Conservation (phyloP, 495 filamentous ascomycete genomes). For the Schizothecium vesticola region DNA sequence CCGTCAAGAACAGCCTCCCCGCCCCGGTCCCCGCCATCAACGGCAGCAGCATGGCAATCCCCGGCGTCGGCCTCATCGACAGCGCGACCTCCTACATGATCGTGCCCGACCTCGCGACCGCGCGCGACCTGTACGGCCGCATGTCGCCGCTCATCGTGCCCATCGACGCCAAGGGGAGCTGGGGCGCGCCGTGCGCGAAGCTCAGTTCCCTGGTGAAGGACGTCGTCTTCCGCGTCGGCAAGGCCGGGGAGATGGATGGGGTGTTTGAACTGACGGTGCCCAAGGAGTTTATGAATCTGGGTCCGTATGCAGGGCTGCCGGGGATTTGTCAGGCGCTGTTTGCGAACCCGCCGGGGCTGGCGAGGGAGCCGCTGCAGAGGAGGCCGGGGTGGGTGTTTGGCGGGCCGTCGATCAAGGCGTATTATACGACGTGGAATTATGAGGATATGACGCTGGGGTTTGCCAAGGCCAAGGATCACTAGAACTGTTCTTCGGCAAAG, state of each 20-base stretch:
- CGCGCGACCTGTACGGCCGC: conserved; percentile 18
- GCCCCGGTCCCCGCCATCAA: neutral
- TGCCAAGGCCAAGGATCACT: neutral
- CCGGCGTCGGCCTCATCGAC: neutral
- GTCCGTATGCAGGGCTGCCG: conserved; percentile 16
- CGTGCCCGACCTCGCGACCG: conserved; percentile 18
- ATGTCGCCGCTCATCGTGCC: conserved; percentile 19
- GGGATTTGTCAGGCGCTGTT: conserved; percentile 24
- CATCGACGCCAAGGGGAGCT: conserved; percentile 18
- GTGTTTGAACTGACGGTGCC: conserved; percentile 13
- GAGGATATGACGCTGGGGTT: conserved; percentile 16
- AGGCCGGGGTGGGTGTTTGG: conserved; percentile 23
- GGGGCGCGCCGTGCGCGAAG: conserved; percentile 20
- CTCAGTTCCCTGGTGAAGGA: conserved; percentile 13
- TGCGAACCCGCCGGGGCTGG: conserved; percentile 3
- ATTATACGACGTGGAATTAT: conserved; percentile 26
- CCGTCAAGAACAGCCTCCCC: neutral
- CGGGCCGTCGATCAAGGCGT: conserved; percentile 17
- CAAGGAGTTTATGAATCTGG: conserved; percentile 19
- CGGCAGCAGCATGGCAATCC: neutral
- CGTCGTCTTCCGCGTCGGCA: conserved; percentile 18
- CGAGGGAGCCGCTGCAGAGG: conserved; percentile 14
- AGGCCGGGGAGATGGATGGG: neutral
- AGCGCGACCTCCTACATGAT: neutral
- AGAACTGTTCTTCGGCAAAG: neutral